phyloP scores from a whole-genome alignment of 768 basidiomycete species.

The Piloderma croceum region DNA sequence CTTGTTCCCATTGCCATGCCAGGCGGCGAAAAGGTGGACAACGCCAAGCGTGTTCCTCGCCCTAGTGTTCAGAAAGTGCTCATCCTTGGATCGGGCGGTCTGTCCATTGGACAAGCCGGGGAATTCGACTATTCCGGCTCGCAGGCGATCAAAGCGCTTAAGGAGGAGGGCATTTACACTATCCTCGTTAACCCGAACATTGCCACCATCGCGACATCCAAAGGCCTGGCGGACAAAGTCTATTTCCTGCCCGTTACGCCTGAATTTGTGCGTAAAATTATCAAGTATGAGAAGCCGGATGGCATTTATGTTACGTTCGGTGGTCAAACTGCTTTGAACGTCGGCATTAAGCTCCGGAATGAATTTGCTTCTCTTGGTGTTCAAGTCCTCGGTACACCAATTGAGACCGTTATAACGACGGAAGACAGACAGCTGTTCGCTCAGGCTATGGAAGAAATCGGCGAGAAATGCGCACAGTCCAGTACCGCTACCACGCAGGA shows the following conservation, averaged over 20 bases:
- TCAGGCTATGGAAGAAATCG: constrained; percentile 89
- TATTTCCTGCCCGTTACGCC: constrained; percentile 99
- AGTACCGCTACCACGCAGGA: constrained; percentile 80
- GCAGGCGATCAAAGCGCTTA: constrained; percentile 98
- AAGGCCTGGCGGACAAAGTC: constrained; percentile 97
- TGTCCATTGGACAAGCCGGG: constrained; percentile 98
- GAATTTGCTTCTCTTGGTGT: constrained; percentile 89
- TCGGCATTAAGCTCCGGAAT: constrained; percentile 96
- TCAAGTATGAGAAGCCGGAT: constrained; percentile 97
- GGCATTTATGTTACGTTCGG: constrained; percentile 99
- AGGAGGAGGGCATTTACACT: constrained; percentile 98
- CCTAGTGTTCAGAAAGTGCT: constrained; percentile 87
- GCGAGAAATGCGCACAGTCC: constrained; percentile 91
- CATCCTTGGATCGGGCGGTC: constrained; percentile 93
- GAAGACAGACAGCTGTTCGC: constrained; percentile 96
- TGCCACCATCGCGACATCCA: constrained; percentile 95
- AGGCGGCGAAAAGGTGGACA: constrained; percentile 78
- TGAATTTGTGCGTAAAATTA: constrained; percentile 96
- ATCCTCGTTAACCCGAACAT: constrained; percentile 99
- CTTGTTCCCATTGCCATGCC: constrained; percentile 62
- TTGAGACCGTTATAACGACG: constrained; percentile 94
- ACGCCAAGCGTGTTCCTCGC: constrained; percentile 65
- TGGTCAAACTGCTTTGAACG: constrained; percentile 94
- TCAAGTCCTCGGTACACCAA: constrained; percentile 92
- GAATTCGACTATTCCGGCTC: constrained; percentile 99